Evolutionary conservation across 768 basidiomycete species (phyloP).

Genomic region (Serendipita sp.): DNA sequence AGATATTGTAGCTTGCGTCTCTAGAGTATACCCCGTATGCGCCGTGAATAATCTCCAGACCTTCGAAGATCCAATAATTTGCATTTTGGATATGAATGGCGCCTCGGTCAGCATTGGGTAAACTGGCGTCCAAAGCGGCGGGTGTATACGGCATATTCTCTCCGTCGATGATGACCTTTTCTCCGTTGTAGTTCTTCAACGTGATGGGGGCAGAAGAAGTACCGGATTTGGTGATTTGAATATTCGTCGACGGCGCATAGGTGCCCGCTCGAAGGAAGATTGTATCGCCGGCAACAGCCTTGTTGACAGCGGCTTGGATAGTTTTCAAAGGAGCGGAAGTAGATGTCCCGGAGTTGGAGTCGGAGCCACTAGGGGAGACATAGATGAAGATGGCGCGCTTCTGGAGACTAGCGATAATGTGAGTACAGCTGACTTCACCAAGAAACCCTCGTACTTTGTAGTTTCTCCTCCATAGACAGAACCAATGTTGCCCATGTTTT

Average conservation of each 20-base stretch:
- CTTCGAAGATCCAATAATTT: constrained; percentile 8
- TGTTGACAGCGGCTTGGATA: constrained; percentile 8
- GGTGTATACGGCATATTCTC: constrained; percentile 7
- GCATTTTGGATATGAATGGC: constrained; percentile 7
- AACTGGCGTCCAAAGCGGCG: constrained; percentile 1
- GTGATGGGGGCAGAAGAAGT: constrained; percentile 7
- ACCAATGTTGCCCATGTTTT: too few relatives aligned
- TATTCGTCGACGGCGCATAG: constrained; percentile 7
- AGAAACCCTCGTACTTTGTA: too few relatives aligned
- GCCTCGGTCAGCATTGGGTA: constrained; percentile 6
- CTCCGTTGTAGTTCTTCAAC: constrained; percentile 7
- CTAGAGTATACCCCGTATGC: constrained; percentile 8
- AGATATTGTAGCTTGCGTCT: constrained; percentile 8
- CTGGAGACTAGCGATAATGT: not conserved
- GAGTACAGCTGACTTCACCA: too few relatives aligned
- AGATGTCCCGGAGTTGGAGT: constrained; percentile 9
- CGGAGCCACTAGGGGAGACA: constrained; percentile 6
- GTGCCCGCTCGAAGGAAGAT: constrained; percentile 9
- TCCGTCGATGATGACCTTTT: constrained; percentile 9
- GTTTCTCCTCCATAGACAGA: too few relatives aligned
- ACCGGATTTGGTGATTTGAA: constrained; percentile 7
- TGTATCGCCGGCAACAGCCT: constrained; percentile 5
- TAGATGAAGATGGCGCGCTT: constrained; percentile 5
- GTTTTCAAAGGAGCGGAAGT: constrained; percentile 5
- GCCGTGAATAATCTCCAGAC: constrained; percentile 9